phyloP scores from a whole-genome alignment of 495 filamentous ascomycete species.

The Opeltia flavorubescens region DNA sequence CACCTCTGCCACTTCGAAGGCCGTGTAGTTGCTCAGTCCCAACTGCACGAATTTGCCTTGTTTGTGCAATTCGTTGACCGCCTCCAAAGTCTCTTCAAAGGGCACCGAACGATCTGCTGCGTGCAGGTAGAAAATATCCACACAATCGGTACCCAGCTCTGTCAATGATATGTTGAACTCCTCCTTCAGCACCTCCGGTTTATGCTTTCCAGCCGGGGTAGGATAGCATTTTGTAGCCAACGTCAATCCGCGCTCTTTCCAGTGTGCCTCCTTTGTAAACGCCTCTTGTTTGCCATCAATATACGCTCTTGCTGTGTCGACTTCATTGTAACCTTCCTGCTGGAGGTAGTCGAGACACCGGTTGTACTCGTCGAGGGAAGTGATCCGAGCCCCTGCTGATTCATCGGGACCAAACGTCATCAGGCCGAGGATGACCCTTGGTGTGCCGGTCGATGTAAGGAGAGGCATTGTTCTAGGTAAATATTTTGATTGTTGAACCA shows the following conservation, averaged over 20 bases:
- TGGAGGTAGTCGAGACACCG: conserved; percentile 55
- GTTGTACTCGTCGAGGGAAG: conserved; percentile 48
- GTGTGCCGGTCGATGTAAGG: not conserved
- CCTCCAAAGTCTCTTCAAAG: conserved; percentile 67
- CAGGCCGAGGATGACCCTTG: conserved; percentile 39
- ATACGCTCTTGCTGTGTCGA: conserved; percentile 71
- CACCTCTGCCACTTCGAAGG: conserved; percentile 85
- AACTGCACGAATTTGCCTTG: conserved; percentile 76
- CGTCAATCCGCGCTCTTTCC: conserved; percentile 70
- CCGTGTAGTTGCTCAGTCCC: conserved; percentile 72
- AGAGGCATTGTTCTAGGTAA: conserved; percentile 1
- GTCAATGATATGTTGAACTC: conserved; percentile 49
- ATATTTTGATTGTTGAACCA: too few species aligned
- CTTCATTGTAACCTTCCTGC: conserved; percentile 58
- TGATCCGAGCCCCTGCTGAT: conserved; percentile 52
- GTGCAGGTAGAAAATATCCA: conserved; percentile 86
- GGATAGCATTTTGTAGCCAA: conserved; percentile 82
- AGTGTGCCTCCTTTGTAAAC: conserved; percentile 60
- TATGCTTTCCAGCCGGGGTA: conserved; percentile 38
- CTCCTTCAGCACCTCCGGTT: conserved; percentile 43
- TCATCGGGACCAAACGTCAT: conserved; percentile 46
- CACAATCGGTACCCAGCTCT: conserved; percentile 58
- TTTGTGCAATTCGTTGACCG: conserved; percentile 68
- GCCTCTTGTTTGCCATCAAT: conserved; percentile 63
- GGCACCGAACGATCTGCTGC: conserved; percentile 66